Base-by-base conservation (phyloP, 83 land plant genomes). In the Picea abies region DNA sequence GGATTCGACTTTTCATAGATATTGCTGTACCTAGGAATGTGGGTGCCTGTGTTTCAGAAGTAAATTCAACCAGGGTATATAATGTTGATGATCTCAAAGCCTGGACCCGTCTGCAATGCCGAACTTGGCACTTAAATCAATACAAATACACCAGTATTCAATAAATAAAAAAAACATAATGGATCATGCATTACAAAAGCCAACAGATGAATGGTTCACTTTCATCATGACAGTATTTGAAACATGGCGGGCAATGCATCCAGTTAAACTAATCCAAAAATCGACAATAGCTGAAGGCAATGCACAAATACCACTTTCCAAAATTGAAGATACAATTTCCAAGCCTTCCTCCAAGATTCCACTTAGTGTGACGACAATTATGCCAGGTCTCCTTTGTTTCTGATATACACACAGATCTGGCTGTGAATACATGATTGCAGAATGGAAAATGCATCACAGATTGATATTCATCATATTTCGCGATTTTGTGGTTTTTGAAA, bases 11-110 rank as follows among this genome's bases (percentile, higher is more conserved):
- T 39, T 97, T 97, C 66, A 83, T 97, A 63, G 99, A 97, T 71
- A 97, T 97, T 12, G 91, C 99, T 32, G 1, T 32, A 26, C 99
- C 99, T 20, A 87, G 99, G 62, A 97, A 97, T 86, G 98, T 97
- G 14, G 92, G 89, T 26, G 69, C 99, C 3, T 97, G 99, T 85
- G 92, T 97, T 16, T 82, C 85, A 19, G 90, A 90, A 19, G 77
- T 91, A 25, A 89, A 90, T 37, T 73, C 63, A 76, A 83, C 91
- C 39, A 86, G 89, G 23, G 89, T 96, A 1, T 97, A 93, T 85
- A 96, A 97, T 82, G 99, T 97, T 37, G 98, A 97, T 88, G 98
- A 97, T 86, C 89, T 97, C 69, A 29, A 29, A 29, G 0, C 0
- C 1, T 29, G 0, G 32, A 29, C 0, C 32, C 1, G 32, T 29